Base-by-base conservation (phyloP, 2,329 filamentous ascomycete genomes). In the Hypoxylon sp. region DNA sequence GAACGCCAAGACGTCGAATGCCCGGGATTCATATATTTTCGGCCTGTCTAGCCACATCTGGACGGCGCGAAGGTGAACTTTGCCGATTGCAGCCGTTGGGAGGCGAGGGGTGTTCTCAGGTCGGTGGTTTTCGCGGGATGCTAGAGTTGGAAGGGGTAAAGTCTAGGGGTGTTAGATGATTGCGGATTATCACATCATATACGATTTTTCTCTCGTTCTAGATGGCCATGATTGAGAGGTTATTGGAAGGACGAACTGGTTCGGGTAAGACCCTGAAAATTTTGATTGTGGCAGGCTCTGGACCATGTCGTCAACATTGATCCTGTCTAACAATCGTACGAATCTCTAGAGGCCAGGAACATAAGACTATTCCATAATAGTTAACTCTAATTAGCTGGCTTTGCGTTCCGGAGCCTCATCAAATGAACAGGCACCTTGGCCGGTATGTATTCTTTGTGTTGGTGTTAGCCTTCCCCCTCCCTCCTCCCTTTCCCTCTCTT, bases 21-120 rank as follows among this genome's bases (percentile, higher is more conserved):
- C 8, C 42, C 59, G 31, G 47, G 42, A 35, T 44, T 27, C 42
- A 44, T 21, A 52, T 64, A 55, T 47, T 39, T 52, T 63, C 59
- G 54, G 64, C 39, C 24, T 13, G 24, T 60, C 59, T 59, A 56
- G 60, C 65, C 27, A 31, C 15, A 51, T 67, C 17, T 44, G 37
- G 55, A 27, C 31, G 48, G 44, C 37, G 29, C 42, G 24, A 42
- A 1, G 29, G 39, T 44, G 2, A 37, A 44, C n/a, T 51, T 44
- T 52, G 21, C 63, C 57, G 46, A 62, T 56, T 56, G 32, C 51
- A 57, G n/a, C 56, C 32, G 55, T 51, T 31, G 10, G 13, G 31
- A 59, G 44, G 42, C 50, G 62, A 56, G 6, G 17, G 8, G 2
- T 24, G 10, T 51, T 35, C 39, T 24, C 29, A 4, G 17, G 39